A percentile compares a stretch with the other conserved stretches of the same genome.
These are phyloP conservation scores for Apiospora malaysiana DNA, from an alignment of 2,329 filamentous ascomycete genomes.

Conservation along the genomic window DNA sequence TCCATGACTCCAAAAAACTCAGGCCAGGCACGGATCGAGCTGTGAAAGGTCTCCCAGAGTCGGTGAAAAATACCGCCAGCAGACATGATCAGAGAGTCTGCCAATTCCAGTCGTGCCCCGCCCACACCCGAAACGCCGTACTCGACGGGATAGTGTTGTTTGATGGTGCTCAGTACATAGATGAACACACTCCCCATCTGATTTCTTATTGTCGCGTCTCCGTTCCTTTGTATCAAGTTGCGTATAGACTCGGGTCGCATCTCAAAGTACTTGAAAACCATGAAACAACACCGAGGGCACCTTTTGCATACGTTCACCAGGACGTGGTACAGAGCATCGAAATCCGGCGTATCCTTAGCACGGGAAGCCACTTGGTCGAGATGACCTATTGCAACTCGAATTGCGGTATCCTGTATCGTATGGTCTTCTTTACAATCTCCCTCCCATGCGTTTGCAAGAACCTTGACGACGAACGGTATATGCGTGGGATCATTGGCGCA, in stretches of 20 bases:
- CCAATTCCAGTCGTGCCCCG: conserved; percentile 31
- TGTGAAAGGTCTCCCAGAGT: conserved; percentile 69
- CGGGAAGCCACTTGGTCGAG: conserved; percentile 78
- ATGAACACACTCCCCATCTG: conserved; percentile 59
- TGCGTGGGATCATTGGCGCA: conserved; percentile 80
- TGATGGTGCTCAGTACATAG: conserved; percentile 58
- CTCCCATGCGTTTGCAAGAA: conserved; percentile 63
- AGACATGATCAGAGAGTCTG: conserved; percentile 36
- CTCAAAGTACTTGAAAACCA: conserved; percentile 67
- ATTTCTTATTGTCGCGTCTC: conserved; percentile 60
- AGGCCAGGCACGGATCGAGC: conserved; percentile 70
- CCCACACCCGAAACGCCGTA: conserved; percentile 48
- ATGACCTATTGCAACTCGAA: conserved; percentile 66
- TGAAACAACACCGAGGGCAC: conserved; percentile 61
- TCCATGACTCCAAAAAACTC: conserved; percentile 76
- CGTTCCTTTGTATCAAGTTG: conserved; percentile 68
- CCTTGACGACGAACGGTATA: conserved; percentile 66
- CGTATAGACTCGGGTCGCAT: conserved; percentile 62
- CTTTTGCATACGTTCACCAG: conserved; percentile 53
- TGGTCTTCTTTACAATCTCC: conserved; percentile 58
- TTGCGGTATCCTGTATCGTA: conserved; percentile 52
- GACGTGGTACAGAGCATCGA: conserved; percentile 59
- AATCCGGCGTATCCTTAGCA: conserved; percentile 70
- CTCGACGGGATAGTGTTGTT: conserved; percentile 49
- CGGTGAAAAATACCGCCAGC: conserved; percentile 56